Percentiles rank a stretch among this genome's conserved stretches.
phyloP scores from a whole-genome alignment of 108 stramenopile genomes.

The Mayamaea pseudoterrestris region DNA sequence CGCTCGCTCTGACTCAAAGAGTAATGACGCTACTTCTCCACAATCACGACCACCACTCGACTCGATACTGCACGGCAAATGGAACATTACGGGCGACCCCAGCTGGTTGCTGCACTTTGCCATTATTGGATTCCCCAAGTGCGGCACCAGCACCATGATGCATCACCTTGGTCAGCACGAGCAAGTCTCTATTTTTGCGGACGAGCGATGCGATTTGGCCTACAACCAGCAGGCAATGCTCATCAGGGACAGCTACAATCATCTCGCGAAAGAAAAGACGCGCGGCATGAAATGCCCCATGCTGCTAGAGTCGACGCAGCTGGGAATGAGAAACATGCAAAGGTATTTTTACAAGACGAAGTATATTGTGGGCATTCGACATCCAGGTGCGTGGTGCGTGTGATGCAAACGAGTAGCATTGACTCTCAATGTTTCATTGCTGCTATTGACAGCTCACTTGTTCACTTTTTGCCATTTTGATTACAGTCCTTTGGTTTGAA shows the following conservation, averaged over 20 bases:
- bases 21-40: too few relatives aligned
- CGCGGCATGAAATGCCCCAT: conserved; percentile 39
- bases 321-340: conserved; percentile 17
- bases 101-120: conserved; percentile 56
- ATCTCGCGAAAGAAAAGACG: conserved; percentile 4
- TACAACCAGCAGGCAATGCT: conserved; percentile 24
- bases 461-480: too few relatives aligned
- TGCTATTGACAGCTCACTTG: not conserved
- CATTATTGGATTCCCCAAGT: conserved; percentile 71
- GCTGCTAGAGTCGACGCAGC: conserved; percentile 23
- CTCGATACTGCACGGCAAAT: conserved; percentile 15
- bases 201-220: conserved; percentile 41
- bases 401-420: not conserved
- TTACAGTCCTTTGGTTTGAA: too few relatives aligned
- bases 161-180: conserved; percentile 20
- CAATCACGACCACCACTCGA: conserved; percentile 4
- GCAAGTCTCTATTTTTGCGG: conserved; percentile 16
- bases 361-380: conserved; percentile 56
- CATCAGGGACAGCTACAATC: conserved; percentile 17
- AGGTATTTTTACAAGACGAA: conserved; percentile 40
- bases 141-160: conserved; percentile 62
- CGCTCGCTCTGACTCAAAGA: too few relatives aligned
- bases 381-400: conserved; percentile 50
- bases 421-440: not conserved
- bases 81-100: conserved; percentile 24